Base-by-base conservation (phyloP, 192 early-diverging fungal genomes). In the Backusella sp. region DNA sequence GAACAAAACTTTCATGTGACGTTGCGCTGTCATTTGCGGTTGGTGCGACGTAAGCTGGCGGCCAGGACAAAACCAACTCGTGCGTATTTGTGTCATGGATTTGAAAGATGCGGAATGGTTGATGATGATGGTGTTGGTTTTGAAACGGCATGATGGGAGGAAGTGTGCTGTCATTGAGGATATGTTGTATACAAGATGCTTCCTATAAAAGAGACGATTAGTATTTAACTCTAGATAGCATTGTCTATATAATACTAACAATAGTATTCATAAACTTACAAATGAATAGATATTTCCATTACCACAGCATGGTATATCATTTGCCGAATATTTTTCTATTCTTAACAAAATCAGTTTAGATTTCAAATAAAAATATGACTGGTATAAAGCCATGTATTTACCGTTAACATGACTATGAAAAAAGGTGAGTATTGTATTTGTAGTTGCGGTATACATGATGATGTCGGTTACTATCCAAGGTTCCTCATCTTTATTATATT, bases 361-460 rank as follows among this genome's bases (percentile, higher is more conserved):
- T 72, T 17, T 23, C n/a, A 37, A 7, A n/a, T 53, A 34, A 6
- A n/a, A 52, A 3, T 39, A 39, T 39, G 37, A 39, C 11, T 39
- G 37, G 11, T 39, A 39, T 39, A 9, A 39, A 39, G 12, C 42
- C 15, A 44, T 17, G 15, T 17, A 44, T 15, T 14, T 69, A 76
- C 74, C 74, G 68, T 68, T n/a, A 66, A 52, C 74, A 52, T 39
- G 36, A 66, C 73, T 42, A 42, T 78, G 76, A 39, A 78, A 78
- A 32, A 78, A 78, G 19, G 76, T 23, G 2, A 78, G 59, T 6
- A 78, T 65, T 6, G 65, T 49, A 15, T 78, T 73, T 67, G 67
- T 42, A 15, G 70, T 49, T 34, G 71, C 71, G 1, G 70, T 73
- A 34, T 78, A 78, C 68, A 73, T 78, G n/a, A 78, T 46, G 19